Evolutionary conservation across 805 yeast genomes (phyloP).

Genomic region (Pichia exigua): DNA sequence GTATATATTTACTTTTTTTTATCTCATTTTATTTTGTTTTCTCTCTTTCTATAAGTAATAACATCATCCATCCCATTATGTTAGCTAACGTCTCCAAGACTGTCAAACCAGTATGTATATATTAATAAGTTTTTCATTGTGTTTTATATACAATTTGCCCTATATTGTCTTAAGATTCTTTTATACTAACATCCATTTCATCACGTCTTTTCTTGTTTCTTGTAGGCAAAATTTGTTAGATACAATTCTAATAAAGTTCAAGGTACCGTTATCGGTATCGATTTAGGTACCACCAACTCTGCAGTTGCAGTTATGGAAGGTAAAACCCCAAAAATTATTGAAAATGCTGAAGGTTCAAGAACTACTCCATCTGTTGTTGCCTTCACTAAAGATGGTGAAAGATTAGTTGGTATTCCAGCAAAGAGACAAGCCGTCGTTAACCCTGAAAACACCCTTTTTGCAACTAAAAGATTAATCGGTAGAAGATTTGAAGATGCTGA

Average conservation of each 20-base stretch:
- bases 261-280: slow-evolving; percentile 64
- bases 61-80: slow-evolving; percentile 16
- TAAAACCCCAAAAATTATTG: slow-evolving; percentile 55
- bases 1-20: no score
- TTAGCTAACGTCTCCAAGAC: slow-evolving; percentile 28
- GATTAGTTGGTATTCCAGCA: slow-evolving; percentile 62
- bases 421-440: slow-evolving; percentile 71
- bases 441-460: slow-evolving; percentile 71
- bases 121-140: no score
- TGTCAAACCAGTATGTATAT: slow-evolving; percentile 26
- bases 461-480: slow-evolving; percentile 77
- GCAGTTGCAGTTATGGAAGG: slow-evolving; percentile 75
- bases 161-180: no score
- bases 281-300: slow-evolving; percentile 79
- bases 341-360: slow-evolving; percentile 70
- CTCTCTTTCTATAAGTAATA: background rate
- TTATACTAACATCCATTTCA: background rate
- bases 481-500: slow-evolving; percentile 60
- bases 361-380: slow-evolving; percentile 80
- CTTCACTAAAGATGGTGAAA: slow-evolving; percentile 39
- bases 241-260: slow-evolving; percentile 29
- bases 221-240: slow-evolving; percentile 21
- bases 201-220: background rate
- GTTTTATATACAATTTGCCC: no score
- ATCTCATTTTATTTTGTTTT: background rate